Base-by-base conservation (phyloP, 805 yeast genomes). In the Naumovozyma baii region DNA sequence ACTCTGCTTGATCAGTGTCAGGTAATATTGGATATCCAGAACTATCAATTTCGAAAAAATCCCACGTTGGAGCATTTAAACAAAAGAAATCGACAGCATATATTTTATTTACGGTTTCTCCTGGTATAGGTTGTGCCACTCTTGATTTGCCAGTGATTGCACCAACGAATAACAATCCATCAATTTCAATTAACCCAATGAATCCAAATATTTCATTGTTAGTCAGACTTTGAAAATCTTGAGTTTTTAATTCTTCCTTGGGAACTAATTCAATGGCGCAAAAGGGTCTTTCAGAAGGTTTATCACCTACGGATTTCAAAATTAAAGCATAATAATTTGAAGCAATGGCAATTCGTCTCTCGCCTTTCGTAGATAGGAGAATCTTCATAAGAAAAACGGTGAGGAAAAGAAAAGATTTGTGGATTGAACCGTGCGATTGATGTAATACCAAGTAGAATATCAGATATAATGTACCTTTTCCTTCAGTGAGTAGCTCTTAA, bases 41-140 rank as follows among this genome's bases (percentile, higher is more conserved):
- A 9, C 75, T 55, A 49, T 83, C 90, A 20, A 83, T 58, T 18
- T 76, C 82, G 16, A 76, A 66, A 47, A 73, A 83, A 62, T 92
- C 97, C 95, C 95, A 90, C 19, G 76, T 73, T 32, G 74, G 65
- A 32, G 70, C 70, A 18, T 79, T 75, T 40, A 92, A 62, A 42
- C 94, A 82, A 48, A 82, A 73, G 57, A 92, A 92, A 49, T 88
- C 96, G 28, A 90, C 95, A n/a, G 78, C 76, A 54, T 70, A 73
- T 36, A 92, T 88, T 50, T 78, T 78, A 54, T 83, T 78, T 19
- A 90, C 83, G 2, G 84, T 70, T 58, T 92, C 95, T 29, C 76
- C 76, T 0, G 80, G 79, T 13, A 84, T 68, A 0, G 97, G 97
- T 19, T 72, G 67, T 0, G 97, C 97, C 10, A 84, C 95, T 46